Percentiles rank a stretch among this genome's conserved stretches.
Evolutionary conservation across 2,329 filamentous ascomycete species (phyloP).

Genomic region (Chalaropsis ovoidea): DNA sequence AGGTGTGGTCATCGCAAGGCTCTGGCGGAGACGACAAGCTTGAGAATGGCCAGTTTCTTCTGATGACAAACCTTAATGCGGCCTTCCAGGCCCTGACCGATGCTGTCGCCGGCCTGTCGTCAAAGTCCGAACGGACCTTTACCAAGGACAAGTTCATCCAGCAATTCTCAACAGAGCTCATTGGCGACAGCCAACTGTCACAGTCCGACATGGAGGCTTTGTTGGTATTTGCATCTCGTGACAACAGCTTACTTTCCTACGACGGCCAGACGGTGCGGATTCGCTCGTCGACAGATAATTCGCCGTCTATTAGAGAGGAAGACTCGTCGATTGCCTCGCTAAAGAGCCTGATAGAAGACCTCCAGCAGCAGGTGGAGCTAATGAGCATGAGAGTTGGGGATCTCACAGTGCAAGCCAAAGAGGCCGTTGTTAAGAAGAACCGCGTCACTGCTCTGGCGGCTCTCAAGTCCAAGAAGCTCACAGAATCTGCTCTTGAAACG

Average conservation of each 20-base stretch:
- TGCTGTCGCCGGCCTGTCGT: conserved; percentile 35
- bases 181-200: conserved; percentile 44
- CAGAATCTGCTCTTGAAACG: conserved; percentile 61
- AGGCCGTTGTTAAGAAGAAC: conserved; percentile 63
- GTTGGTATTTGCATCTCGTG: conserved; percentile 58
- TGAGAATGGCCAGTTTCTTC: conserved; percentile 53
- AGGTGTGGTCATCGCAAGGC: conserved; percentile 52
- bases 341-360: conserved; percentile 63
- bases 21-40: conserved; percentile 44
- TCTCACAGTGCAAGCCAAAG: conserved; percentile 55
- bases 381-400: conserved; percentile 57
- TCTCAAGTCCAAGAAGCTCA: conserved; percentile 71
- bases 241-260: conserved; percentile 49
- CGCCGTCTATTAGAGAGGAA: conserved; percentile 54
- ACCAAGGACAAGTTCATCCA: conserved; percentile 54
- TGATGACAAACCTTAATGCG: conserved; percentile 53
- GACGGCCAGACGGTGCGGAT: conserved; percentile 68
- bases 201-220: conserved; percentile 58
- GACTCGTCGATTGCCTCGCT: conserved; percentile 76
- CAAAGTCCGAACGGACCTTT: conserved; percentile 56
- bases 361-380: conserved; percentile 61
- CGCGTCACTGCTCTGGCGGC: conserved; percentile 64
- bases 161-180: conserved; percentile 45
- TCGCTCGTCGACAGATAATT: conserved; percentile 35
- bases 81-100: conserved; percentile 46